A percentile compares a stretch with the other conserved stretches of the same genome.
Conservation (phyloP, 148 eudicot genomes). For the Diospyros lotus region DNA sequence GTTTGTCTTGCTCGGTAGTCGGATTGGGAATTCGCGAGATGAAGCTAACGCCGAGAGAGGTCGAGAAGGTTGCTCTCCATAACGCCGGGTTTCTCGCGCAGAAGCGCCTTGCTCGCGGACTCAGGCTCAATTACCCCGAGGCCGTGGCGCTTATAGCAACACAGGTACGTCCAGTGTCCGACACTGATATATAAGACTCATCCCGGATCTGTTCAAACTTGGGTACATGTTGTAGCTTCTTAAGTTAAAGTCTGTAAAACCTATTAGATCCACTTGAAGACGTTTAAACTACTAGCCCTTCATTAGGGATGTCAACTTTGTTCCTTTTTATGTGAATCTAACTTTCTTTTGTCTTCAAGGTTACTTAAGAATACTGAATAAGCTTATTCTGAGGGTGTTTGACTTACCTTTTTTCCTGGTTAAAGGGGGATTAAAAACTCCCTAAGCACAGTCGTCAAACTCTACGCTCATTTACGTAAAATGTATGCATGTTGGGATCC, state of each 20-base stretch:
- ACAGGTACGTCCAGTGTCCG: slow-evolving; percentile 42
- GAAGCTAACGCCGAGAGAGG: slow-evolving; percentile 81
- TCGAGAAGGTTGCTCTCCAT: slow-evolving; percentile 82
- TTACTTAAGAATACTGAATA: not conserved
- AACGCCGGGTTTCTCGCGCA: slow-evolving; percentile 89
- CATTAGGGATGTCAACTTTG: not conserved
- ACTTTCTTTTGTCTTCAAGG: not conserved
- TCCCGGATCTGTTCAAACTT: too few species aligned
- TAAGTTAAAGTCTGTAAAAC: too few species aligned
- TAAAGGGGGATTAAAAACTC: too few species aligned
- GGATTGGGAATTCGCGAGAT: slow-evolving; percentile 25
- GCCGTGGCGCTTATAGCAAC: slow-evolving; percentile 87
- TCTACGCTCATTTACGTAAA: not conserved
- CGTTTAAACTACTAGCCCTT: not conserved
- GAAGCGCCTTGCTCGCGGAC: slow-evolving; percentile 87
- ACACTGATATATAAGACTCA: too few species aligned
- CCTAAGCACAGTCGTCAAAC: not conserved
- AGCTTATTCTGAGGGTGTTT: too few species aligned
- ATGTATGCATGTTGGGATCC: not conserved
- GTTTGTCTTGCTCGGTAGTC: not conserved
- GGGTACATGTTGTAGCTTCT: too few species aligned
- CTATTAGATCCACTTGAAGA: not conserved
- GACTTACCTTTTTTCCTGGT: too few species aligned
- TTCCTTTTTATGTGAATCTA: not conserved
- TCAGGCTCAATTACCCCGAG: slow-evolving; percentile 79